Percentiles rank a stretch among this genome's conserved stretches.
Conservation (phyloP, 2,329 filamentous ascomycete species). For the Rhinocladiella similis region DNA sequence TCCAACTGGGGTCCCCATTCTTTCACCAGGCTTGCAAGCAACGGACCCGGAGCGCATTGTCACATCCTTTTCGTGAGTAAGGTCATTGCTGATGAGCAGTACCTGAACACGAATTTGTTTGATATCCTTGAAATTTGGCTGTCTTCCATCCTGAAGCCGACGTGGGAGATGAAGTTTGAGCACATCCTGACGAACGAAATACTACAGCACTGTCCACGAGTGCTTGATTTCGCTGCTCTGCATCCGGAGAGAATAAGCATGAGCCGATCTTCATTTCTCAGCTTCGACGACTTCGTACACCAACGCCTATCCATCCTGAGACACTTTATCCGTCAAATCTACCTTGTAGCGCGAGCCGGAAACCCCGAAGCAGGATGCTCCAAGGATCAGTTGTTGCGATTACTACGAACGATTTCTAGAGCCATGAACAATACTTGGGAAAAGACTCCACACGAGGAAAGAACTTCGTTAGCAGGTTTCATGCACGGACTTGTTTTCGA, state of each 20-base stretch:
- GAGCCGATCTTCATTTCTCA: background rate
- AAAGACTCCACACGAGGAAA: background rate
- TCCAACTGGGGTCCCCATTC: slow-evolving; percentile 9
- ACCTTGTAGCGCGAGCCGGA: slow-evolving; percentile 2
- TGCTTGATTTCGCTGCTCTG: slow-evolving; percentile 14
- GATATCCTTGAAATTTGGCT: slow-evolving; percentile 19
- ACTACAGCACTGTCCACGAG: slow-evolving; percentile 10
- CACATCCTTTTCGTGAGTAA: slow-evolving; percentile 22
- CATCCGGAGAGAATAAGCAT: slow-evolving; percentile 4
- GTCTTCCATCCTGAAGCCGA: slow-evolving; percentile 9
- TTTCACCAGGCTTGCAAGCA: slow-evolving; percentile 9
- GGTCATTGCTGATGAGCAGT: slow-evolving; percentile 2
- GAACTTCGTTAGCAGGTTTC: slow-evolving; percentile 14
- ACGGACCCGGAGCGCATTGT: slow-evolving; percentile 13
- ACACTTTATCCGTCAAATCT: slow-evolving; percentile 19
- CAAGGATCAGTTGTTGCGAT: slow-evolving; percentile 6
- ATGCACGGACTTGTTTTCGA: slow-evolving; percentile 18
- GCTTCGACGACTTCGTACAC: slow-evolving; percentile 12
- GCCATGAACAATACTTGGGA: slow-evolving; percentile 17
- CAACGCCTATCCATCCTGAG: slow-evolving; percentile 17
- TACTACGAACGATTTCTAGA: slow-evolving; percentile 16
- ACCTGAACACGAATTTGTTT: slow-evolving; percentile 9
- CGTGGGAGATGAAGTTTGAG: slow-evolving; percentile 15
- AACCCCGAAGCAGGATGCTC: background rate
- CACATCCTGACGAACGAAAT: slow-evolving; percentile 18